Evolutionary conservation across 129 eudicot genomes (phyloP).

Genomic region (Ambrosia trifida): DNA sequence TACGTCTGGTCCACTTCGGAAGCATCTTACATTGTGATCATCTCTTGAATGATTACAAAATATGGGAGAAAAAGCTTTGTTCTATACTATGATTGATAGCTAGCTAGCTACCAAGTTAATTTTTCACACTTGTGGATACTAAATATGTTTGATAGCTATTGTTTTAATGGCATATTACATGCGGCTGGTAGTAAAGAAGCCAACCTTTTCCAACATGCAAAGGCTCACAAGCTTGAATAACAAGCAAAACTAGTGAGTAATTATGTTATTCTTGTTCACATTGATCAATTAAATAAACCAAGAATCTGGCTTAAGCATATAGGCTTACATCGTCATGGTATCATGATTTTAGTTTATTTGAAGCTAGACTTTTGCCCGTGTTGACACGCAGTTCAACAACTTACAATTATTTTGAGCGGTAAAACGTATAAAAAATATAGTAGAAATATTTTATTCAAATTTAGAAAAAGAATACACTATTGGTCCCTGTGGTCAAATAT

Average conservation of each 20-base stretch:
- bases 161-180: slow-evolving; percentile 8
- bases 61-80: slow-evolving; percentile 15
- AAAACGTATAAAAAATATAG: too few species aligned
- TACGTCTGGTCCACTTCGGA: slow-evolving; percentile 14
- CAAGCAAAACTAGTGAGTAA: slow-evolving; percentile 12
- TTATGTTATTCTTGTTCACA: background rate
- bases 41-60: slow-evolving; percentile 28
- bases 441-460: too few species aligned
- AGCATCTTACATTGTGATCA: slow-evolving; percentile 27
- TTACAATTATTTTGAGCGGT: too few species aligned
- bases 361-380: too few species aligned
- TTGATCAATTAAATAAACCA: too few species aligned
- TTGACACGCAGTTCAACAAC: too few species aligned
- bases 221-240: slow-evolving; percentile 21
- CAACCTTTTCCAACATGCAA: slow-evolving; percentile 5
- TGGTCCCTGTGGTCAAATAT: too few species aligned
- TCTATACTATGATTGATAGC: slow-evolving; percentile 33
- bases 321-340: background rate
- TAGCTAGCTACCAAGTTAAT: background rate
- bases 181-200: slow-evolving; percentile 21
- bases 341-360: background rate
- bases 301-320: background rate
- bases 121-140: slow-evolving; percentile 8
- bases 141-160: slow-evolving; percentile 2
- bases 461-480: too few species aligned